Evolutionary conservation across 257 asterid species (phyloP), one percentile per base, ranked within the genome.

Genomic region (Echium plantagineum): DNA sequence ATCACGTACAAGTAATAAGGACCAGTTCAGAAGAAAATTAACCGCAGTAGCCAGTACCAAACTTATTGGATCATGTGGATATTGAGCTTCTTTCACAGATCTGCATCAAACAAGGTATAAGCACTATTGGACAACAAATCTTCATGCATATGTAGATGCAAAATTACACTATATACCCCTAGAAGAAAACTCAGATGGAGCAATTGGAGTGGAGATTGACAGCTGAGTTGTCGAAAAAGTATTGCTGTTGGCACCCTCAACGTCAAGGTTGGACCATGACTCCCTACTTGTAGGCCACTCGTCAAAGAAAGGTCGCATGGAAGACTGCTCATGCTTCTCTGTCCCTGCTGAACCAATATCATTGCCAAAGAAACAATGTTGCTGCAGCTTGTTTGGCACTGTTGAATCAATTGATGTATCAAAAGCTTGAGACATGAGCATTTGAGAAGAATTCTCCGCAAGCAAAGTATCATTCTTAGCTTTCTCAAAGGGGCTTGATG

Each of bases 211-310:
- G 62, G 96, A 90, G 38, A 87, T 90, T 21, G 96, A 87, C 38
- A 90, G 84, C 75, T 85, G 95, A 59, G 96, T 85, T 0, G 93
- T 81, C 58, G 94, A 86, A 77, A 74, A 79, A 20, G 80, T 61
- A 46, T 75, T 81, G 64, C 75, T 83, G 81, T 81, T 72, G 46
- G 84, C 69, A 49, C 79, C 88, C 18, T 70, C 84, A 22, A 77
- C 86, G 15, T 87, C 85, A 2, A 87, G 82, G 62, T 69, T 72
- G 60, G 94, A 83, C 98, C 96, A 90, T 13, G 95, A 78, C 68
- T 83, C 95, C 71, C 85, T 90, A 21, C 83, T 65, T 6, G 86
- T 76, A 15, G 98, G 95, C 94, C 95, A 87, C 79, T 90, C 95
- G 3, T 83, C 86, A 32, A 90, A 90, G 87, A 87, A 87, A 59